phyloP scores from a whole-genome alignment of 148 eudicot genomes.

The Drosera capensis region DNA sequence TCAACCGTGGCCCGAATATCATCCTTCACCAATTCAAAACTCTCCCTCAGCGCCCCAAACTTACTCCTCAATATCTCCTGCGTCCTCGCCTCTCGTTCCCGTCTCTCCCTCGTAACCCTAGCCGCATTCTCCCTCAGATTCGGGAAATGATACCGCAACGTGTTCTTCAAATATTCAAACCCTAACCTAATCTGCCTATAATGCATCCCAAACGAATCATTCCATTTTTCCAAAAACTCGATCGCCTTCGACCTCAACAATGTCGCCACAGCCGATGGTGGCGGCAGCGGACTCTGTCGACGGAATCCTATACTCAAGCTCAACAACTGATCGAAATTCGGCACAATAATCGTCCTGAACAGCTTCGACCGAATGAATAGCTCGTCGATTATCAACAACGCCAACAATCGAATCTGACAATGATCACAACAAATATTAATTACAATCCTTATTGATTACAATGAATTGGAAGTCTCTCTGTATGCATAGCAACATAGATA shows the following conservation, averaged over 20 bases:
- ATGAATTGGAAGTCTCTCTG: too few species aligned
- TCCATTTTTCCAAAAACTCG: conserved; percentile 19
- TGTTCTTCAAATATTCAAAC: background rate
- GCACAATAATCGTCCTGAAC: conserved; percentile 60
- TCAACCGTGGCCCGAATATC: background rate
- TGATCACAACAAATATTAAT: conserved; percentile 2
- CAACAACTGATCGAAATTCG: conserved; percentile 66
- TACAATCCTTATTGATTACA: conserved; percentile 7
- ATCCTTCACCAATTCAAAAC: background rate
- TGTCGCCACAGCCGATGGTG: conserved; percentile 60
- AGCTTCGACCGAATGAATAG: conserved; percentile 88
- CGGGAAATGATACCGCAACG: background rate
- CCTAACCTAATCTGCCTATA: background rate
- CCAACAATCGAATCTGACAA: conserved; percentile 65
- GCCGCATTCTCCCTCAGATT: background rate
- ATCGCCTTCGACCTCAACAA: conserved; percentile 66
- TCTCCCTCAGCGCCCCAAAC: background rate
- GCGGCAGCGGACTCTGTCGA: conserved; percentile 67
- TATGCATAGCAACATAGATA: background rate
- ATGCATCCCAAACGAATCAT: background rate
- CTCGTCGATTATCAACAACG: conserved; percentile 79
- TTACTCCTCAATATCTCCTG: conserved; percentile 1
- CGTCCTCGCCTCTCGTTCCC: background rate
- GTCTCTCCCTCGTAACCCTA: background rate
- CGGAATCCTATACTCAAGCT: conserved; percentile 78